Evolutionary conservation across 305 asterid species (phyloP), one percentile per base, ranked within the genome.

Genomic region (Plantago lanceolata): DNA sequence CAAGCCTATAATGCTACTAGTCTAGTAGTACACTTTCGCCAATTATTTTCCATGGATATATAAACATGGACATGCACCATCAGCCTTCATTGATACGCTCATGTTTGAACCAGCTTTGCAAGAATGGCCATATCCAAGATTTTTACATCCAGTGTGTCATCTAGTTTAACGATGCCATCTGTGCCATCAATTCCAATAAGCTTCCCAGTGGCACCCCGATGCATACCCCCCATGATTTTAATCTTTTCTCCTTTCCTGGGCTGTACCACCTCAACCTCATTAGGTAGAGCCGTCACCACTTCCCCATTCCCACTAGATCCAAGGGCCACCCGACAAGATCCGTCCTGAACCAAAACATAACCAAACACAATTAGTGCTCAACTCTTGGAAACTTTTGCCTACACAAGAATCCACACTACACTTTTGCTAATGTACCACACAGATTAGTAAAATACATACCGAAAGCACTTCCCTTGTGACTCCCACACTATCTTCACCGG

Each of bases 181-280:
- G 94, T 81, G 44, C 96, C 97, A 63, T 93, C 97, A 9, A 93
- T 85, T 52, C 99, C 99, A 4, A 93, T 84, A 37, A 89, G 96
- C 73, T 86, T 93, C 53, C 99, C 96, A 0, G 88, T 84, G 21
- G 94, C 74, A 47, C 96, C 99, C 14, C 97, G 99, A 64, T 82
- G 94, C 2, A 83, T 78, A 14, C 97, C 97, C 5, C 99, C 96
- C 94, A 93, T 84, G 65, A 93, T 86, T 76, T 84, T 89, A 20
- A 93, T 83, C 77, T 78, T 85, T 21, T 87, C 99, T 0, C 80
- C 76, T 82, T 93, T 93, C 63, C 88, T 80, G 12, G 99, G 99
- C 37, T 73, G 75, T 43, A 87, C 87, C 8, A 88, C 72, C 66
- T 83, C 95, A 4, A 93, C 71, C 31, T 93, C 99, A 18, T 70